These are phyloP conservation scores for Kodamaea fukazawae DNA, from an alignment of 805 yeast species.

Conservation along the genomic window DNA sequence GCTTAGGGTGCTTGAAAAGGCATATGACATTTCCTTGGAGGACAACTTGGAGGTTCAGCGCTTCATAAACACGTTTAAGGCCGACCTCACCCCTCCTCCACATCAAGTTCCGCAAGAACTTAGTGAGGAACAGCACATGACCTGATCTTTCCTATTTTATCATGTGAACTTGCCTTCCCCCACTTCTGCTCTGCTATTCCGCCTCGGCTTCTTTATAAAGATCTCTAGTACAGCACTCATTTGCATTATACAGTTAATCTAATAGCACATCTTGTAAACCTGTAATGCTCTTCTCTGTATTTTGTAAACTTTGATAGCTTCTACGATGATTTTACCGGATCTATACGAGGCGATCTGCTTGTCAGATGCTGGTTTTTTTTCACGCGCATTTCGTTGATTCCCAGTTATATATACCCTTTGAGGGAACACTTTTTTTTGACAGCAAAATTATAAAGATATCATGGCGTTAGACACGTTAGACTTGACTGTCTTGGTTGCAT, in stretches of 20 bases:
- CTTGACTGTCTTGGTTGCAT: slow-evolving; percentile 60
- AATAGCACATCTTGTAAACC: no score
- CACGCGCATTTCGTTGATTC: slow-evolving; percentile 5
- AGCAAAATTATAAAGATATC: background rate
- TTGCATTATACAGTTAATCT: background rate
- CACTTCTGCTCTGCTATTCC: no score
- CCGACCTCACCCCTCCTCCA: no score
- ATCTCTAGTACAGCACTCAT: background rate
- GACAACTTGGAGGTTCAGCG: background rate
- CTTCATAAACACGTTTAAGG: background rate
- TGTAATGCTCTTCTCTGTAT: no score
- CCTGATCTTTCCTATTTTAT: background rate
- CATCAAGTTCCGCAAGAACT: background rate
- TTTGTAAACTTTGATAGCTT: no score
- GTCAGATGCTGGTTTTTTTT: background rate
- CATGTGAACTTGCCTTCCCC: no score
- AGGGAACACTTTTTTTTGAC: background rate
- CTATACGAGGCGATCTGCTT: background rate
- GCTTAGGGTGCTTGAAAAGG: slow-evolving; percentile 23
- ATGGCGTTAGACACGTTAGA: slow-evolving; percentile 75
- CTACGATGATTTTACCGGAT: no score
- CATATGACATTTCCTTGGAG: slow-evolving; percentile 14
- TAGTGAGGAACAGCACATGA: background rate
- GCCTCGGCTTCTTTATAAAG: no score
- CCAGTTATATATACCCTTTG: slow-evolving; percentile 3